Conservation (phyloP, 805 yeast species). For the Hanseniaspora vineae region DNA sequence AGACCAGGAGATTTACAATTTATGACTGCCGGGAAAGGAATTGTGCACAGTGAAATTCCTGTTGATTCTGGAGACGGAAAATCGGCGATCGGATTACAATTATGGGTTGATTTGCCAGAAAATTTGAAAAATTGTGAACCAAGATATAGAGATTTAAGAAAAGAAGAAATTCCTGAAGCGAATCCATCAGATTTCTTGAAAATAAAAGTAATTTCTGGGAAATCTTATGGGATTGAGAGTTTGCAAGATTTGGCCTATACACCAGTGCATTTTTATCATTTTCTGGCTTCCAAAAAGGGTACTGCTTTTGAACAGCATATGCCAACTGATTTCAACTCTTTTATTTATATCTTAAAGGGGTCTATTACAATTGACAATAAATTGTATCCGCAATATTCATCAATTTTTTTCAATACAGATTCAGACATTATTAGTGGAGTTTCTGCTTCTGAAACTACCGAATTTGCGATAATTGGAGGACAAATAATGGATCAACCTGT, state of each 20-base stretch:
- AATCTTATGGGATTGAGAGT: conserved; percentile 62
- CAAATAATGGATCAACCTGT: conserved; percentile 57
- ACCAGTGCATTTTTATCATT: conserved; percentile 65
- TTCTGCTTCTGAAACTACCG: conserved; percentile 33
- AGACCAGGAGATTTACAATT: conserved; percentile 79
- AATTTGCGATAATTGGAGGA: conserved; percentile 69
- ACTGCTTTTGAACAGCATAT: conserved; percentile 41
- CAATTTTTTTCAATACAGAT: conserved; percentile 54
- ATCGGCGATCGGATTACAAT: conserved; percentile 45
- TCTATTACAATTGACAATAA: conserved; percentile 34
- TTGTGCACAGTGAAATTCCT: conserved; percentile 82
- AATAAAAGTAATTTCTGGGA: conserved; percentile 57
- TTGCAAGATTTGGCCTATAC: conserved; percentile 68
- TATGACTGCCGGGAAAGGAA: conserved; percentile 88
- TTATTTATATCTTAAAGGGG: conserved; percentile 58
- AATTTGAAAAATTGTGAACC: conserved; percentile 52
- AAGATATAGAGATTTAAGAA: conserved; percentile 63
- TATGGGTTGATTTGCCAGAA: conserved; percentile 79
- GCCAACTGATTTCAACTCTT: conserved; percentile 50
- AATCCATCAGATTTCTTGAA: conserved; percentile 37
- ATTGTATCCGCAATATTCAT: conserved; percentile 31
- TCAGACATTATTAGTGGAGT: conserved; percentile 52
- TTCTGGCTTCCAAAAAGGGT: conserved; percentile 52
- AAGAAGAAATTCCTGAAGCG: conserved; percentile 58
- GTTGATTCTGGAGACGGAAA: conserved; percentile 30